Evolutionary conservation across 192 early-diverging fungal genomes (phyloP), one percentile per base, ranked within the genome.

Genomic region (Entomortierella parvispora): DNA sequence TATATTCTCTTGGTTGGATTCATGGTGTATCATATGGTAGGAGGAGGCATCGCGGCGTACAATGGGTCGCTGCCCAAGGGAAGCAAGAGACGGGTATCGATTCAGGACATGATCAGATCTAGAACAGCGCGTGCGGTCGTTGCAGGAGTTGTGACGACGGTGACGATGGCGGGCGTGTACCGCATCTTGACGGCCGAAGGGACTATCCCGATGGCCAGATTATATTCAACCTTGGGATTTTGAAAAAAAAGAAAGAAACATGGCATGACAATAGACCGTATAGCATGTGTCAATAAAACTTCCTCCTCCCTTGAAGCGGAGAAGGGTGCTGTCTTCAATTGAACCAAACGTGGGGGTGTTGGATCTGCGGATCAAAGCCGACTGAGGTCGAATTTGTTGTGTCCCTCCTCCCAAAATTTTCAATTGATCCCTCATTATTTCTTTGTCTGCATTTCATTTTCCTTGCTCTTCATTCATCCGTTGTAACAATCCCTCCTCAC

Each of bases 11-110:
- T 77, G 32, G 55, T 77, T 4, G 65, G 59, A 2, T 46, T 68
- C 20, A 25, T 68, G 61, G n/a, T 59, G 3, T 77, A 77, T 23
- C 74, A 77, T 47, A 58, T 62, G 58, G 45, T 51, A 49, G 54
- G 74, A 2, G 65, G 65, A 29, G 54, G 46, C 0, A 52, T 52
- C 17, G 55, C 57, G 4, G 74, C 74, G 44, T 51, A 63, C 42
- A 77, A 77, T 29, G 50, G 33, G 54, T 37, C 25, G 25, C 22
- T 77, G 49, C 74, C 74, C 0, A 63, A 64, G 37, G 54, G 55
- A 8, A 50, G 44, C 0, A 2, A n/a, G 17, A 34, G 40, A 44
- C 52, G 65, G 1, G 32, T 59, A 6, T 51, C 57, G 43, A 29
- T 31, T 1, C 46, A 63, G 22, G 74, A 77, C 7, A 17, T 77